Evolutionary conservation across 2,329 filamentous ascomycete genomes (phyloP).

Genomic region (Colletotrichum lindemuthianum): DNA sequence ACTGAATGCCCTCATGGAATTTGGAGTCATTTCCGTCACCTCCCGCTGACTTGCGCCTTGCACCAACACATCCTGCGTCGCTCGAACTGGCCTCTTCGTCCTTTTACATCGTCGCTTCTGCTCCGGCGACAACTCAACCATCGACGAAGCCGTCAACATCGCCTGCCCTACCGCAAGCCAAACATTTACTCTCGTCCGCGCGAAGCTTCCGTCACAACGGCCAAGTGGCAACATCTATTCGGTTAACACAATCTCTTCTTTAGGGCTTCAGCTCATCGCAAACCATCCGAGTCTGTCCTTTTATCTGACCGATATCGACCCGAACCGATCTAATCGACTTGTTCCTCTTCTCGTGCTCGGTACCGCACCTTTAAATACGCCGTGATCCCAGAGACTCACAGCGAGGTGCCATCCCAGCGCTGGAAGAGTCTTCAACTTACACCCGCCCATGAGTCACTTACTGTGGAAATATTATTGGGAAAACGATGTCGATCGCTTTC

Average conservation of each 20-base stretch:
- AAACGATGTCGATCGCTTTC: slow-evolving; percentile 97
- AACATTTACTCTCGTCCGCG: background rate
- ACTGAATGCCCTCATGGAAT: slow-evolving; percentile 27
- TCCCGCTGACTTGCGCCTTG: background rate
- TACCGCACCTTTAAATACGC: slow-evolving; percentile 86
- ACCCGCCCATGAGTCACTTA: slow-evolving; percentile 88
- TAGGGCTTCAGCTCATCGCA: slow-evolving; percentile 10
- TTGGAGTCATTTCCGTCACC: slow-evolving; percentile 11
- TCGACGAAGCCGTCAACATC: background rate
- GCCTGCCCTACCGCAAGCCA: background rate
- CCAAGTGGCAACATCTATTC: slow-evolving; percentile 31
- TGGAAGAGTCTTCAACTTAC: slow-evolving; percentile 49
- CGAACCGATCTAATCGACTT: slow-evolving; percentile 19
- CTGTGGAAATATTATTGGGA: slow-evolving; percentile 97
- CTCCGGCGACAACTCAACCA: slow-evolving; percentile 3
- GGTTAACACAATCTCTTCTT: slow-evolving; percentile 1
- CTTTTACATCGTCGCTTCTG: slow-evolving; percentile 5
- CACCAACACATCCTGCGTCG: background rate
- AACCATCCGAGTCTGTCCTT: background rate
- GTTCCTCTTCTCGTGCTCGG: slow-evolving; percentile 47
- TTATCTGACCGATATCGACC: slow-evolving; percentile 11
- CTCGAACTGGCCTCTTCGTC: background rate
- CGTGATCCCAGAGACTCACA: slow-evolving; percentile 87
- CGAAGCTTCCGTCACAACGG: slow-evolving; percentile 1
- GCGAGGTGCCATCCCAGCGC: slow-evolving; percentile 80